Base-by-base conservation (phyloP, 2,329 filamentous ascomycete species). In the Daldinia sp. region DNA sequence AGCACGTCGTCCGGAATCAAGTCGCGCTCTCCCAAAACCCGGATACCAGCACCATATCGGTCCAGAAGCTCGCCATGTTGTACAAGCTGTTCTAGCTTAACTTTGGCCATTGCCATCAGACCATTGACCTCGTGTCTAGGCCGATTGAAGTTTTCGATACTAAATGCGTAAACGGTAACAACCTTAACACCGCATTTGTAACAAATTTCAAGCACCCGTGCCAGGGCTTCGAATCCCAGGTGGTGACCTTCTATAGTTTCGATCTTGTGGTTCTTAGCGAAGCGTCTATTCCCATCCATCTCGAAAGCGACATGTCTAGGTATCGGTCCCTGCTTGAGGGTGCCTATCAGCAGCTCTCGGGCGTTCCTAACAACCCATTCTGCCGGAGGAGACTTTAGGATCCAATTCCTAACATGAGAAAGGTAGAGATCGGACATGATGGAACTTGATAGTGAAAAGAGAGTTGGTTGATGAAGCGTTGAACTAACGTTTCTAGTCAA, bases 261-360 rank as follows among this genome's bases (percentile, higher is more conserved):
- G 76, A 99, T 97, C 68, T 94, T 89, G 79, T 95, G 93, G 66
- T 85, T 91, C 64, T 92, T 86, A 11, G 95, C 95, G 80, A 96
- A 99, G 45, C 95, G 90, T 72, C 95, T 84, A 79, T 99, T 99
- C 58, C 95, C 95, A 76, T 99, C 95, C 95, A 99, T 99, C 71
- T 97, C 94, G 75, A 99, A 99, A n/a, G 95, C 95, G 63, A 99
- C 87, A 86, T 99, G 95, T 73, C 93, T 89, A 8, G 95, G 95
- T 57, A 99, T 90, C 1, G 93, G 93, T 0, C 95, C 95, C 78
- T 97, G 94, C 74, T 90, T 90, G 55, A 98, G 80, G 50, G 94
- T 91, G 56, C 93, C 92, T 70, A 99, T 95, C 66, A 98, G 84
- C 51, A 97, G 81, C 76, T 96, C 92, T 67, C 93, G 88, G 17